phyloP scores from a whole-genome alignment of 345 rosid genomes.

The Camelina sativa region DNA sequence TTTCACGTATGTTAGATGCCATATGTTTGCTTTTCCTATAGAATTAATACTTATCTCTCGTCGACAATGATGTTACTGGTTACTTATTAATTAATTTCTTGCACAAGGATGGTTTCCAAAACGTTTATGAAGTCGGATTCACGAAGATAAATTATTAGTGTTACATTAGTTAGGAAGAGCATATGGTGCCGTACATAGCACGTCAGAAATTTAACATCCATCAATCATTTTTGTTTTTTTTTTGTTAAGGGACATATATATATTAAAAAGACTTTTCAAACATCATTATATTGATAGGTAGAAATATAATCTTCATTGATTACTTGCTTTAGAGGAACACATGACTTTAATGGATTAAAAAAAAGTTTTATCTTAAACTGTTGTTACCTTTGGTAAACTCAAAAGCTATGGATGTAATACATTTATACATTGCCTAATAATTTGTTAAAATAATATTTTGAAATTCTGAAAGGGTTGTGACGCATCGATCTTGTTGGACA shows the following conservation, averaged over 20 bases:
- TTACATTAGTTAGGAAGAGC: not conserved
- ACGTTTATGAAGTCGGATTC: not conserved
- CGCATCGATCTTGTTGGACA: constrained; percentile 62
- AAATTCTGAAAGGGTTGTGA: constrained; percentile 61
- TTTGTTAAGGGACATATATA: not conserved
- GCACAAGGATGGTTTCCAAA: constrained; percentile 10
- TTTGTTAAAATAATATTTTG: not conserved
- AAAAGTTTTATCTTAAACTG: not conserved
- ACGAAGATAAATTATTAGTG: constrained; percentile 11
- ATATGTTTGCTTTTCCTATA: not conserved
- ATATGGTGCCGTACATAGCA: constrained; percentile 5
- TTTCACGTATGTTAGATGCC: constrained; percentile 6
- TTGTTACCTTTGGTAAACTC: not conserved
- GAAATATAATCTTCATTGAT: not conserved
- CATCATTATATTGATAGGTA: not conserved
- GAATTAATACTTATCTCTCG: not conserved
- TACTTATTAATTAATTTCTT: not conserved
- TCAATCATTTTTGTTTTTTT: not conserved
- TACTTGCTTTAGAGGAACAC: not conserved
- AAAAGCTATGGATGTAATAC: not conserved
- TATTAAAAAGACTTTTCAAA: not conserved
- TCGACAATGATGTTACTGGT: not conserved
- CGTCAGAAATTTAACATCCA: not conserved
- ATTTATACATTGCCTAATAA: constrained; percentile 16
- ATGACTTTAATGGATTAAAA: not conserved